phyloP scores from a whole-genome alignment of 179 eudicot genomes.

The Patellifolia procumbens region DNA sequence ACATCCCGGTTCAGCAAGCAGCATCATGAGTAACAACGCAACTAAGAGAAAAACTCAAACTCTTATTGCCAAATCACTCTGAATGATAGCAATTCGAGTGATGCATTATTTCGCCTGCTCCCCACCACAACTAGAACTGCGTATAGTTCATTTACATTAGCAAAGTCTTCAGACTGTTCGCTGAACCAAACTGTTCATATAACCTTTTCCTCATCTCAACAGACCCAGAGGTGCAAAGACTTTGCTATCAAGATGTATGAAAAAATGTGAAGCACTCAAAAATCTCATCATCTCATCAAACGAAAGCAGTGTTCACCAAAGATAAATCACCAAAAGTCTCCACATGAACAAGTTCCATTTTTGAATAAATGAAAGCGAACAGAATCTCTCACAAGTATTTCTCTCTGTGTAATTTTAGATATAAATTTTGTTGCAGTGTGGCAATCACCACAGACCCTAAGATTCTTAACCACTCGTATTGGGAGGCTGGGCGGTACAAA shows the following conservation, averaged over 20 bases:
- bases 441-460: conserved; percentile 90
- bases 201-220: neutral
- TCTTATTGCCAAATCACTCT: neutral
- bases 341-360: conserved; percentile 96
- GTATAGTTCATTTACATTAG: neutral
- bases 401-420: conserved; percentile 83
- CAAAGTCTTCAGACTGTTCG: neutral
- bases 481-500: conserved; percentile 64
- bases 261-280: neutral
- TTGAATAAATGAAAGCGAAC: conserved; percentile 89
- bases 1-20: neutral
- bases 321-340: conserved; percentile 82
- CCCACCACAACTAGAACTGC: neutral
- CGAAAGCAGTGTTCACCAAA: neutral
- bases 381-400: conserved; percentile 91
- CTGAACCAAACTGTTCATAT: neutral
- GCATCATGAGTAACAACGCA: neutral
- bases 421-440: conserved; percentile 83
- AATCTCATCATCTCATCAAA: neutral
- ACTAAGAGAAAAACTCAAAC: neutral
- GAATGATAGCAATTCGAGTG: neutral
- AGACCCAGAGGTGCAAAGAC: neutral
- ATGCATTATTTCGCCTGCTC: neutral
- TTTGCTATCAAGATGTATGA: neutral
- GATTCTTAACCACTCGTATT: conserved; percentile 84